Evolutionary conservation across 164 flowering plant species (phyloP).

Genomic region (Macadamia integrifolia): DNA sequence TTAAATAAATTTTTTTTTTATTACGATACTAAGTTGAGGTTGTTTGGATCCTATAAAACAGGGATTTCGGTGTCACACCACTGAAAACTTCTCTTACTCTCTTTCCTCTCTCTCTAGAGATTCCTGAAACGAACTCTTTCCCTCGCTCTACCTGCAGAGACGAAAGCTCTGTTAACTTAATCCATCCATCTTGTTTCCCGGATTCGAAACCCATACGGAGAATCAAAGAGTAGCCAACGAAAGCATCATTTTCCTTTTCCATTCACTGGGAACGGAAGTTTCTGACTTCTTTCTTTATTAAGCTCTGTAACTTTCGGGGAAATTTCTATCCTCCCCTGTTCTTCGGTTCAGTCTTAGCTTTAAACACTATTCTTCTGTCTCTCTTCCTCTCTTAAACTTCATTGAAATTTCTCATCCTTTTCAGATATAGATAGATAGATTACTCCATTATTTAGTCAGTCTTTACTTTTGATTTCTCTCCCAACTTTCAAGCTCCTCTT

Average conservation of each 20-base stretch:
- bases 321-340: conserved; percentile 3
- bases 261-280: not conserved
- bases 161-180: too few species aligned
- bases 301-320: conserved; percentile 22
- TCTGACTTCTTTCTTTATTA: not conserved
- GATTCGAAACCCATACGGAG: too few species aligned
- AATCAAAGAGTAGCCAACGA: too few species aligned
- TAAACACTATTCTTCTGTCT: too few species aligned
- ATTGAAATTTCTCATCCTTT: conserved; percentile 16
- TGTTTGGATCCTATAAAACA: conserved; percentile 32
- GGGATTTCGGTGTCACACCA: conserved; percentile 5
- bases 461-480: not conserved
- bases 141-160: not conserved
- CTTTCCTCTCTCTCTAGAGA: conserved; percentile 1
- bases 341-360: too few species aligned
- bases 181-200: not conserved
- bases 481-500: conserved; percentile 5
- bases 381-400: conserved; percentile 13
- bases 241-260: too few species aligned
- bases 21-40: conserved; percentile 15
- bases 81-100: conserved; percentile 9
- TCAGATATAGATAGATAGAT: not conserved
- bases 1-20: not conserved
- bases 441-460: not conserved
- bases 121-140: not conserved